Base-by-base conservation (phyloP, 2,329 filamentous ascomycete species). In the Nothopassalora personata region DNA sequence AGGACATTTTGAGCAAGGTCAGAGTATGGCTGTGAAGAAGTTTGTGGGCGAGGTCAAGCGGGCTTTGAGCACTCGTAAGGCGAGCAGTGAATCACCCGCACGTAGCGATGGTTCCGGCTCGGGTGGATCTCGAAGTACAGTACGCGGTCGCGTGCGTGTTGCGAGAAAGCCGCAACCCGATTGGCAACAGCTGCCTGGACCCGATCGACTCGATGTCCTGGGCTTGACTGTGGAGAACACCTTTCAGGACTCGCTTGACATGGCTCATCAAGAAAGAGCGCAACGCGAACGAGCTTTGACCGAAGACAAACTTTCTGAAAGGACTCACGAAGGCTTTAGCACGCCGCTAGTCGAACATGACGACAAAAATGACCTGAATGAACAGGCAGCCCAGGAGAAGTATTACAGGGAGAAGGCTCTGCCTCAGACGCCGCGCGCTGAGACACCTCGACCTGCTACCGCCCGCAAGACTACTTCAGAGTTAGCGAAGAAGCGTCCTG, bases 21-120 rank as follows among this genome's bases (percentile, higher is more conserved):
- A 64, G 8, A 68, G 73, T 56, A 87, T 88, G 33, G 90, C 89
- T 2, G 90, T 97, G 81, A 92, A 87, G 73, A 94, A 86, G 66
- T 82, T 97, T 0, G 81, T 99, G 53, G 89, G 91, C 6, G 93
- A 89, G 62, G 89, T 97, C 39, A 88, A 91, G 18, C 86, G 91
- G 63, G 92, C 87, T 5, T 74, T 97, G 52, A 90, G 90, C 71
- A 90, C 59, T 53, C 67, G 69, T 4, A 69, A 66, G 50, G 53
- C 45, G 6, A 57, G 58, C 45, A 64, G 60, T 50, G 57, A 59
- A 43, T 62, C 62, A n/a, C 62, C 64, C 15, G 54, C 59, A 36
- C 56, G 60, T 33, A 63, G 64, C 23, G 62, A 55, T 9, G 64
- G 64, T 45, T 66, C 67, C n/a, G 56, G 59, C 79, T 97, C 1